These are phyloP conservation scores for Talaromyces piceae DNA, from an alignment of 2,329 filamentous ascomycete species.

Conservation along the genomic window DNA sequence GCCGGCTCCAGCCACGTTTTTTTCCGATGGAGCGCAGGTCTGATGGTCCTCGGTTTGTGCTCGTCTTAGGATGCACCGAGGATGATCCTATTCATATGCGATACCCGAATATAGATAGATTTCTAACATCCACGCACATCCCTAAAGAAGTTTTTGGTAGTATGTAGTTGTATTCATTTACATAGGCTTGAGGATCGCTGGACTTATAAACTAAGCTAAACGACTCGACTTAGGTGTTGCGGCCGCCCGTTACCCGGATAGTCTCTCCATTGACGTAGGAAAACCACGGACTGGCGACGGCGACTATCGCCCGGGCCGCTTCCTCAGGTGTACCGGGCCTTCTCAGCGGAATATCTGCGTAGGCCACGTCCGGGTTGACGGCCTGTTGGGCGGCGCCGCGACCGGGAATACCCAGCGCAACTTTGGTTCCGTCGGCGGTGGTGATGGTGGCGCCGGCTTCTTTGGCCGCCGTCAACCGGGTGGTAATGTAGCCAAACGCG, in stretches of 20 bases:
- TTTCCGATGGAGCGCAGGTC: slow-evolving; percentile 9
- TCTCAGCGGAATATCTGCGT: slow-evolving; percentile 69
- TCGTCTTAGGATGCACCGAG: not conserved
- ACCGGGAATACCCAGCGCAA: slow-evolving; percentile 65
- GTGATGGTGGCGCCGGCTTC: slow-evolving; percentile 74
- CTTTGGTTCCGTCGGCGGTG: slow-evolving; percentile 66
- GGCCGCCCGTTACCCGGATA: slow-evolving; percentile 75
- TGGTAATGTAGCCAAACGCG: slow-evolving; percentile 75
- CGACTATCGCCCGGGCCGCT: slow-evolving; percentile 69
- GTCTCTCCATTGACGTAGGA: slow-evolving; percentile 83
- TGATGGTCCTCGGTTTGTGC: not conserved
- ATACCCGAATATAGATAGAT: slow-evolving; percentile 3
- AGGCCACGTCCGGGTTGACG: slow-evolving; percentile 36
- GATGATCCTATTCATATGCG: not conserved
- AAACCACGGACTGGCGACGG: slow-evolving; percentile 72
- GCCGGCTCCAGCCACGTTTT: slow-evolving; percentile 5
- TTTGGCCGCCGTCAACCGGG: slow-evolving; percentile 74
- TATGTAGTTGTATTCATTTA: too few relatives aligned
- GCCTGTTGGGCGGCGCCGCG: slow-evolving; percentile 22
- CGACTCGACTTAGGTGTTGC: slow-evolving; percentile 49
- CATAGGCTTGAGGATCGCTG: too few relatives aligned
- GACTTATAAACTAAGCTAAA: not conserved
- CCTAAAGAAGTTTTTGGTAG: too few relatives aligned
- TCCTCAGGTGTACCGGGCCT: slow-evolving; percentile 71
- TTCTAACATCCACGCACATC: too few relatives aligned